Percentiles rank a stretch among this genome's conserved stretches.
These are phyloP conservation scores for Waltergamsia citrina DNA, from an alignment of 2,329 filamentous ascomycete species.

Conservation along the genomic window DNA sequence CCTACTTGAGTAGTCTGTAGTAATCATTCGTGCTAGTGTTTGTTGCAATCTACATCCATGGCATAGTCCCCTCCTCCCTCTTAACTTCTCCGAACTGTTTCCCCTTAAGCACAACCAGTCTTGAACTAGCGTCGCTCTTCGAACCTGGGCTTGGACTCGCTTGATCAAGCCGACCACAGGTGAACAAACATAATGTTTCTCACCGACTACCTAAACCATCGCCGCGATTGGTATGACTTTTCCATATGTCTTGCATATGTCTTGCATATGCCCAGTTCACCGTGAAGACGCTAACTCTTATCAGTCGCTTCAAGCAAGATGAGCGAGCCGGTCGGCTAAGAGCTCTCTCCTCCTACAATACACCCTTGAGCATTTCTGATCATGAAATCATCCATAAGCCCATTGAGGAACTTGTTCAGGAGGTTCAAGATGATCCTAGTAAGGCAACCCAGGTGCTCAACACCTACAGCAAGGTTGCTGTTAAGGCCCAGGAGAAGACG, in stretches of 20 bases:
- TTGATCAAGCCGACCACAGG: background rate
- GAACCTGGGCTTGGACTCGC: background rate
- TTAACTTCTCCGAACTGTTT: no score
- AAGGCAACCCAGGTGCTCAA: constrained; percentile 66
- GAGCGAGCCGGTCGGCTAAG: constrained; percentile 64
- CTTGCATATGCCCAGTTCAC: background rate
- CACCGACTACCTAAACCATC: constrained; percentile 4
- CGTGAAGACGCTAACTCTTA: constrained; percentile 3
- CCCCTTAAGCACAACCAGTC: no score
- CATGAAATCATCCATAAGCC: constrained; percentile 59
- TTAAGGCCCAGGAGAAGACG: constrained; percentile 76
- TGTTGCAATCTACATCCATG: no score
- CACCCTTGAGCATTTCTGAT: constrained; percentile 54
- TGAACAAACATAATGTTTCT: constrained; percentile 3
- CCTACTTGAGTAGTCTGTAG: no score
- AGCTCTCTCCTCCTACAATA: constrained; percentile 56
- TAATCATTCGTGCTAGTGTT: no score
- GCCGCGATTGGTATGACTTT: constrained; percentile 4
- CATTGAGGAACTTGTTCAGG: constrained; percentile 68
- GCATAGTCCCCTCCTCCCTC: no score
- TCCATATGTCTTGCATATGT: background rate
- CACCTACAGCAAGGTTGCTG: constrained; percentile 77
- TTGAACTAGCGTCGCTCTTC: background rate
- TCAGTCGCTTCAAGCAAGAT: constrained; percentile 68
- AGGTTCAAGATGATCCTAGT: constrained; percentile 61